A percentile compares a stretch with the other conserved stretches of the same genome.
Evolutionary conservation across 2,329 filamentous ascomycete species (phyloP).

Genomic region (Sclerotinia subarctica): DNA sequence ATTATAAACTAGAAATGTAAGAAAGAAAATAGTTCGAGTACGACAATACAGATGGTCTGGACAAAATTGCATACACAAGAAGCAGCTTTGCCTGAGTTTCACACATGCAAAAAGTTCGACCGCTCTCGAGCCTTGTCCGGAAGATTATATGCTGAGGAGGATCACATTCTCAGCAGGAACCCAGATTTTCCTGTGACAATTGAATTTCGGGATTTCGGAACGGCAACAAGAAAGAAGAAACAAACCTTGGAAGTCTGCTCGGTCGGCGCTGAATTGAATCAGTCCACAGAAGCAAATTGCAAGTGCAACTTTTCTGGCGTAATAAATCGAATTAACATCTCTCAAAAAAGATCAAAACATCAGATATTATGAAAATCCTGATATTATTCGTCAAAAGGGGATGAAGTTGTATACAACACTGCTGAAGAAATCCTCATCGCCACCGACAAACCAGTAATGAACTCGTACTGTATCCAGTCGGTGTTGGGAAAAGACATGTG

Average conservation of each 20-base stretch:
- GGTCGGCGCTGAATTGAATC: neutral
- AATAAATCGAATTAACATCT: neutral
- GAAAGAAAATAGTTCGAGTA: neutral
- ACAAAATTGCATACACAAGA: neutral
- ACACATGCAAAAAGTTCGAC: neutral
- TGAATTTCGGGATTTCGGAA: neutral
- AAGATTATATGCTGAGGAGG: neutral
- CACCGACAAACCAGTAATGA: neutral
- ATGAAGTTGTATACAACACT: neutral
- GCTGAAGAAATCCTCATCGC: neutral
- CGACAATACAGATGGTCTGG: neutral
- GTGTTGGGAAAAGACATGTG: neutral
- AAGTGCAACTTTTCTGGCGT: neutral
- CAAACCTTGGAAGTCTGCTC: neutral
- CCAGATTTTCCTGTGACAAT: neutral
- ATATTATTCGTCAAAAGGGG: neutral
- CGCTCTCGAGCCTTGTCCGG: neutral
- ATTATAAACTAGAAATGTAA: neutral
- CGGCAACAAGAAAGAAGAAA: neutral
- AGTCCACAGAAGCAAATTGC: constrained; percentile 1
- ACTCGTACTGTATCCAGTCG: constrained; percentile 12
- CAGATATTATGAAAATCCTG: neutral
- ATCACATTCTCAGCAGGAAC: neutral
- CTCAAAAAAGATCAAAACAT: neutral
- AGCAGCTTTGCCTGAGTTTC: neutral